Evolutionary conservation across 768 basidiomycete species (phyloP).

Genomic region (Floccularia luteovirens): DNA sequence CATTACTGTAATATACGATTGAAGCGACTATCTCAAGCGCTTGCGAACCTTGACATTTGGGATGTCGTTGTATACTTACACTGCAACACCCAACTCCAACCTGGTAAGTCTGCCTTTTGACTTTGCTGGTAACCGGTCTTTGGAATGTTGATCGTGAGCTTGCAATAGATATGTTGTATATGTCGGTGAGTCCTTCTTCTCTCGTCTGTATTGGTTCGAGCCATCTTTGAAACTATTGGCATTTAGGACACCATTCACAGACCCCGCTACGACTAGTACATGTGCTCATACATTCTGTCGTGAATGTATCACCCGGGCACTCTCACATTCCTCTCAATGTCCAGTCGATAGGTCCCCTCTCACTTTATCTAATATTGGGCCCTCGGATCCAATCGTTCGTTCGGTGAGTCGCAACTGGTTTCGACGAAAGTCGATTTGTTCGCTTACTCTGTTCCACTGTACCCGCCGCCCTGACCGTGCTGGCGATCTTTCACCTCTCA

Average conservation of each 20-base stretch:
- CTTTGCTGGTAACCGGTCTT: not conserved
- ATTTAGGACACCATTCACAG: slow-evolving; percentile 58
- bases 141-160: slow-evolving; percentile 1
- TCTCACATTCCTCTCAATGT: slow-evolving; percentile 63
- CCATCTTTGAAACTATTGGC: not conserved
- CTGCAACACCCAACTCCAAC: slow-evolving; percentile 57
- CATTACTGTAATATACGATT: too few species aligned
- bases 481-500: too few species aligned
- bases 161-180: slow-evolving; percentile 65
- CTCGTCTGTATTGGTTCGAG: not conserved
- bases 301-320: slow-evolving; percentile 71
- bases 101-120: slow-evolving; percentile 35
- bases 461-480: too few species aligned
- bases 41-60: too few species aligned
- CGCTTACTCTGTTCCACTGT: too few species aligned
- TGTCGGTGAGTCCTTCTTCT: slow-evolving; percentile 41
- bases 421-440: too few species aligned
- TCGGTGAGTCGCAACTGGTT: too few species aligned
- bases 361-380: slow-evolving; percentile 43
- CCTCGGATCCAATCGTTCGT: slow-evolving; percentile 71
- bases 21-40: too few species aligned
- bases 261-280: slow-evolving; percentile 66
- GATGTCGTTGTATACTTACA: slow-evolving; percentile 50
- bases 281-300: slow-evolving; percentile 85
- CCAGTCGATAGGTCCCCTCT: slow-evolving; percentile 79